Percentiles rank a stretch among this genome's conserved stretches.
Evolutionary conservation across 2,329 filamentous ascomycete genomes (phyloP).

Genomic region (Aspergillus sergii): DNA sequence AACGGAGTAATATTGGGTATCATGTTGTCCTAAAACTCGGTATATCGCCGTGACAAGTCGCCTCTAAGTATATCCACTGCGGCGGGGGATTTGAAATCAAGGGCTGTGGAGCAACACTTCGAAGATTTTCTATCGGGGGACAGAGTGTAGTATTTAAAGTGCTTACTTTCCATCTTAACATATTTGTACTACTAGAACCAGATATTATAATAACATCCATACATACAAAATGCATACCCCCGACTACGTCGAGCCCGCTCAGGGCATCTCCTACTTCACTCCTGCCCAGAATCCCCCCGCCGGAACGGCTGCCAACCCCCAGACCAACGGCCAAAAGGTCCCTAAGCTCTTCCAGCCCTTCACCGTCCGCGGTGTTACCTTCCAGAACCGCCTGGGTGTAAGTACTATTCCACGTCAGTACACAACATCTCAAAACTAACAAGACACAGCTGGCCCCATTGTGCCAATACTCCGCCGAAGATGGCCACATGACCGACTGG

Average conservation of each 20-base stretch:
- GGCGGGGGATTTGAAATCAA: conserved; percentile 2
- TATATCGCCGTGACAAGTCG: neutral
- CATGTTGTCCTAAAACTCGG: neutral
- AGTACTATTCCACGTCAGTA: neutral
- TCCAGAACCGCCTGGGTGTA: conserved; percentile 53
- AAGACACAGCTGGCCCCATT: conserved; percentile 57
- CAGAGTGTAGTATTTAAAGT: neutral
- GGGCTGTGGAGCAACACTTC: neutral
- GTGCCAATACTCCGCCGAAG: conserved; percentile 68
- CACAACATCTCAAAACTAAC: neutral
- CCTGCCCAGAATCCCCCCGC: conserved; percentile 40
- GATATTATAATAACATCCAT: neutral
- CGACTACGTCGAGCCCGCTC: neutral
- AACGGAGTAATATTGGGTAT: neutral
- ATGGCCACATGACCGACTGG: conserved; percentile 77
- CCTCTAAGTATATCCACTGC: neutral
- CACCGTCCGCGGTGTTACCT: conserved; percentile 59
- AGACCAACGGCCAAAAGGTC: conserved; percentile 40
- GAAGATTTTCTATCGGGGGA: neutral
- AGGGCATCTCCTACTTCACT: conserved; percentile 47
- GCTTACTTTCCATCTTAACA: neutral
- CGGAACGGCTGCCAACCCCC: conserved; percentile 43
- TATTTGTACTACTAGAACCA: neutral
- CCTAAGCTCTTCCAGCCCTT: conserved; percentile 64
- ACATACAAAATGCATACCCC: neutral